Evolutionary conservation across 371 early-diverging fungal species (phyloP).

Genomic region (Mortierella sp.): DNA sequence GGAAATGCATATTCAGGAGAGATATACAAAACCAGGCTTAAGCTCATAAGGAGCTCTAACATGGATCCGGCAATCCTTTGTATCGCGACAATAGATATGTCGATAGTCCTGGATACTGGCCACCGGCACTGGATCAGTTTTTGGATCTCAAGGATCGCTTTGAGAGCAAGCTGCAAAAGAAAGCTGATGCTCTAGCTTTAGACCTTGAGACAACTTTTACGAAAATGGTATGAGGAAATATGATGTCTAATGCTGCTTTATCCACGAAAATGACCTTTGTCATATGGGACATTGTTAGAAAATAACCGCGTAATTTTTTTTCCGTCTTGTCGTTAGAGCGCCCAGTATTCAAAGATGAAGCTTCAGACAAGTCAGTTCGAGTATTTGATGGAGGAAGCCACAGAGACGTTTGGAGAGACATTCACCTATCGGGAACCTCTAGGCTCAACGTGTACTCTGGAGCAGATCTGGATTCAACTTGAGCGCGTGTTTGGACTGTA

Average conservation of each 20-base stretch:
- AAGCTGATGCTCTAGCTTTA: constrained; percentile 35
- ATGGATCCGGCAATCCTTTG: too few species aligned
- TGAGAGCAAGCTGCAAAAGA: constrained; percentile 46
- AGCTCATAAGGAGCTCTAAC: too few species aligned
- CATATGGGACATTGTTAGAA: too few species aligned
- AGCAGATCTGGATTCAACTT: constrained; percentile 50
- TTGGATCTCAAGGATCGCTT: constrained; percentile 51
- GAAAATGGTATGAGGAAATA: constrained; percentile 31
- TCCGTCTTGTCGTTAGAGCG: constrained; percentile 25
- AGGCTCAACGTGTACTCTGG: constrained; percentile 44
- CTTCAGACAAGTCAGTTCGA: constrained; percentile 49
- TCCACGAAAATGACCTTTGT: too few species aligned
- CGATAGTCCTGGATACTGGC: constrained; percentile 49
- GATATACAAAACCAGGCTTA: too few species aligned
- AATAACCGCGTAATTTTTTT: too few species aligned
- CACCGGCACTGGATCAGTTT: constrained; percentile 42
- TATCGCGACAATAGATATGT: constrained; percentile 31
- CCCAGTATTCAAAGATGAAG: constrained; percentile 53
- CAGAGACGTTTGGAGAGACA: constrained; percentile 46
- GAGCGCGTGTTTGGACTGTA: constrained; percentile 30
- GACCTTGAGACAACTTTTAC: constrained; percentile 41
- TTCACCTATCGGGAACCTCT: constrained; percentile 46
- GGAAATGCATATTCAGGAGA: too few species aligned
- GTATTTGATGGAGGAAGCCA: constrained; percentile 51
- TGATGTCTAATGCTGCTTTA: too few species aligned